phyloP scores from a whole-genome alignment of 2,329 filamentous ascomycete species.

The Teratosphaeria epicoccoides region DNA sequence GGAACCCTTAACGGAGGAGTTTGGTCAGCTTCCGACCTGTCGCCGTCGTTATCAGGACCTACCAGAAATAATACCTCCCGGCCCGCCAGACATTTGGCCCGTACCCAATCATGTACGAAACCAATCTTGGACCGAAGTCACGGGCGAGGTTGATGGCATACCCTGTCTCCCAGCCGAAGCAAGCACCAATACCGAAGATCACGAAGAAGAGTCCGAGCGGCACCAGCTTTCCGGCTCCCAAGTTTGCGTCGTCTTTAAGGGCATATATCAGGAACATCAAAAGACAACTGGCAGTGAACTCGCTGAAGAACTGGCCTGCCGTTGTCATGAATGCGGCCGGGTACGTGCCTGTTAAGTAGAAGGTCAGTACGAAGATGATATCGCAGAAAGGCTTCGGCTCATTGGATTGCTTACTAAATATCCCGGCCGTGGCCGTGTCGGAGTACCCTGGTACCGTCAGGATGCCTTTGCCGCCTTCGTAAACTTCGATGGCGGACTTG shows the following conservation, averaged over 20 bases:
- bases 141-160: conserved; percentile 65
- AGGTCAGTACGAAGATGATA: neutral
- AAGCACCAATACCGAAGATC: conserved; percentile 62
- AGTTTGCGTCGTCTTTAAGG: conserved; percentile 48
- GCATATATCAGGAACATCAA: conserved; percentile 65
- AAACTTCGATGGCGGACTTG: conserved; percentile 24
- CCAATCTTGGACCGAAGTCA: conserved; percentile 59
- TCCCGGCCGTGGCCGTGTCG: conserved; percentile 52
- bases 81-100: conserved; percentile 55
- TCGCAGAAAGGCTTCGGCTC: too few species aligned
- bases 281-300: conserved; percentile 57
- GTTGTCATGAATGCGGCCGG: conserved; percentile 56
- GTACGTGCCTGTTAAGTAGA: too few species aligned
- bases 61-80: conserved; percentile 58
- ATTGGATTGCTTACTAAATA: too few species aligned
- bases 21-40: neutral
- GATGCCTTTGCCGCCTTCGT: conserved; percentile 42
- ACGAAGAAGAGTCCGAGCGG: conserved; percentile 34
- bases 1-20: conserved; percentile 55
- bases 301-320: conserved; percentile 58
- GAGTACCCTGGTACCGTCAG: conserved; percentile 47
- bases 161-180: conserved; percentile 64
- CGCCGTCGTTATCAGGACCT: neutral
- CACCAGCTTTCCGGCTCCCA: conserved; percentile 44
- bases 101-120: conserved; percentile 59